phyloP scores from a whole-genome alignment of 2,329 filamentous ascomycete species.

The Botrytis deweyae region DNA sequence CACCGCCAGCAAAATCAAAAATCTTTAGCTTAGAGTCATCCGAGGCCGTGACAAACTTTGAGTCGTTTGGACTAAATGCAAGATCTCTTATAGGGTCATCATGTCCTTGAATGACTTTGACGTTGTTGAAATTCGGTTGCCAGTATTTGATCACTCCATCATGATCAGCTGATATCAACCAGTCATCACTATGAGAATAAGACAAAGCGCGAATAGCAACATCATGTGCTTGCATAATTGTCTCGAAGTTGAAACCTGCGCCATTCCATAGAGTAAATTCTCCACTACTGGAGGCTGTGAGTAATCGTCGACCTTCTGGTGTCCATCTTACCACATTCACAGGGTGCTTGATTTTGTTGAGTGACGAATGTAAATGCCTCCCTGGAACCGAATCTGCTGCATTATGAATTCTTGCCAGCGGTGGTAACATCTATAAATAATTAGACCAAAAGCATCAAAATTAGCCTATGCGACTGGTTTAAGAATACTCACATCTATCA shows the following conservation, averaged over 20 bases:
- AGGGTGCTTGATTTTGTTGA: slow-evolving; percentile 97
- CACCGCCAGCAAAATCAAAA: slow-evolving; percentile 88
- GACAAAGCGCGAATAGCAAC: slow-evolving; percentile 76
- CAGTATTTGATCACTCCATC: slow-evolving; percentile 97
- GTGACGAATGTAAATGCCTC: slow-evolving; percentile 95
- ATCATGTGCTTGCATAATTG: slow-evolving; percentile 97
- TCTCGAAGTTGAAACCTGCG: slow-evolving; percentile 98
- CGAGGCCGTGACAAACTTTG: slow-evolving; percentile 93
- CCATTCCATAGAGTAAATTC: slow-evolving; percentile 99
- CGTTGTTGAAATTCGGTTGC: slow-evolving; percentile 99
- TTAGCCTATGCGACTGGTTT: too few relatives aligned
- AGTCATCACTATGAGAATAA: slow-evolving; percentile 95
- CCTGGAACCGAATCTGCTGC: slow-evolving; percentile 86
- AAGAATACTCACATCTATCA: slow-evolving; percentile 69
- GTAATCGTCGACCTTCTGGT: slow-evolving; percentile 83
- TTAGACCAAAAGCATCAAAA: slow-evolving; percentile 22
- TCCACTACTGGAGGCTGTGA: slow-evolving; percentile 93
- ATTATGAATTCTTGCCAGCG: slow-evolving; percentile 68
- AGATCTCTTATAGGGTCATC: slow-evolving; percentile 86
- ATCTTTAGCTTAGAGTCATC: slow-evolving; percentile 94
- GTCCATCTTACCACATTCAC: slow-evolving; percentile 98
- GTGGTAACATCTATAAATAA: slow-evolving; percentile 73
- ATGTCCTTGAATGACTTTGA: slow-evolving; percentile 90
- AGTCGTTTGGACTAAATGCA: slow-evolving; percentile 89
- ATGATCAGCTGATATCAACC: slow-evolving; percentile 93